Conservation (phyloP, 176 grass and related monocot genomes). For the Poa pratensis region DNA sequence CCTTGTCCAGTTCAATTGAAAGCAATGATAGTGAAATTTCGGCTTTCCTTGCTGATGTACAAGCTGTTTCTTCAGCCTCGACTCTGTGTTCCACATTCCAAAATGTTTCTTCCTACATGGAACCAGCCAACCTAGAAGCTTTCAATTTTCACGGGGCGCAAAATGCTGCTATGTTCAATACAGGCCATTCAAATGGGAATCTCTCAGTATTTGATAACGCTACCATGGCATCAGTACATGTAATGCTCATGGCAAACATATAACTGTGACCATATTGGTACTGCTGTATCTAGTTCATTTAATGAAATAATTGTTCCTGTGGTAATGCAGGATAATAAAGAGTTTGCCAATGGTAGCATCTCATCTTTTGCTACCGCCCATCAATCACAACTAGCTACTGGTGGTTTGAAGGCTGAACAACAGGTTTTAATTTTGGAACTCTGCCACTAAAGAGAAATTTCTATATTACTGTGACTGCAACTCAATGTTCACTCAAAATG, state of each 20-base stretch:
- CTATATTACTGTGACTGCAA: neutral
- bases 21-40: slow-evolving; percentile 61
- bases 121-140: slow-evolving; percentile 51
- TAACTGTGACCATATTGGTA: neutral
- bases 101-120: slow-evolving; percentile 53
- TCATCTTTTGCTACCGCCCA: slow-evolving; percentile 33
- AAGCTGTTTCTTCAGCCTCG: slow-evolving; percentile 53
- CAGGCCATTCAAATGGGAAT: slow-evolving; percentile 37
- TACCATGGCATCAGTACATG: slow-evolving; percentile 46
- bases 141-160: slow-evolving; percentile 48
- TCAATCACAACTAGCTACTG: slow-evolving; percentile 37
- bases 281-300: slow-evolving; percentile 21
- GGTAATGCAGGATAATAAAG: slow-evolving; percentile 55
- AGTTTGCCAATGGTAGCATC: slow-evolving; percentile 37
- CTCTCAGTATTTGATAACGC: slow-evolving; percentile 43
- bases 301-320: slow-evolving; percentile 25
- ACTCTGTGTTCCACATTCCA: slow-evolving; percentile 52
- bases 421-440: slow-evolving; percentile 45
- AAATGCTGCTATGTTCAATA: slow-evolving; percentile 43
- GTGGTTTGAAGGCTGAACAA: slow-evolving; percentile 49
- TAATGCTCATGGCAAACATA: slow-evolving; percentile 35
- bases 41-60: slow-evolving; percentile 55
- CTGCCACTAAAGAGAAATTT: neutral
- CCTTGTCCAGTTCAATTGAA: slow-evolving; percentile 64
- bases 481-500: slow-evolving; percentile 20